phyloP scores from a whole-genome alignment of 2,329 filamentous ascomycete genomes.

The Grosmannia clavigera region DNA sequence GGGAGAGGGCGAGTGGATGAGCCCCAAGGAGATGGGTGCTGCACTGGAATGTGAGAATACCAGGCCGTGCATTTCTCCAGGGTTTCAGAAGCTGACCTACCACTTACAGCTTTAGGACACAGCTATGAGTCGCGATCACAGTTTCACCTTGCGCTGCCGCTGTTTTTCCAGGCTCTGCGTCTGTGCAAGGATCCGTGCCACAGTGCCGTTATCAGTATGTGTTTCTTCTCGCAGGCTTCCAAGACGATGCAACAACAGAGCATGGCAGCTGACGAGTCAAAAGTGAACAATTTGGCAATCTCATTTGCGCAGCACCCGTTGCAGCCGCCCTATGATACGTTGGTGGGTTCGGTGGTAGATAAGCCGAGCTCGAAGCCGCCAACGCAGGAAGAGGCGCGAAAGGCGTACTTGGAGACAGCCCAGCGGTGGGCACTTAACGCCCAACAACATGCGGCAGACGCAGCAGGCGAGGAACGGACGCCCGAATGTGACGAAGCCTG shows the following conservation, averaged over 20 bases:
- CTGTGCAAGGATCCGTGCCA: conserved; percentile 59
- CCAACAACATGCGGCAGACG: conserved; percentile 50
- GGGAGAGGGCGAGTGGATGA: conserved; percentile 61
- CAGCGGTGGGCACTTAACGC: conserved; percentile 71
- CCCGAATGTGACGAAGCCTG: conserved; percentile 77
- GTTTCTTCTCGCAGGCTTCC: not conserved
- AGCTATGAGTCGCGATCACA: conserved; percentile 63
- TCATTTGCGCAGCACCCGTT: conserved; percentile 57
- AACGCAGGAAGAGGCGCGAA: conserved; percentile 30
- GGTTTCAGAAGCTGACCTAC: conserved; percentile 14
- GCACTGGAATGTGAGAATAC: conserved; percentile 48
- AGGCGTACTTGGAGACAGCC: conserved; percentile 55
- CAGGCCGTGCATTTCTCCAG: conserved; percentile 1
- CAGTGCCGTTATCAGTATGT: conserved; percentile 61
- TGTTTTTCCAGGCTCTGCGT: conserved; percentile 75
- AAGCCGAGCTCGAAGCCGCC: not conserved
- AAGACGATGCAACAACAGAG: not conserved
- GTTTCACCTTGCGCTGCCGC: conserved; percentile 69
- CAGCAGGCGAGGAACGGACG: conserved; percentile 53
- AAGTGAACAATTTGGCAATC: conserved; percentile 70
- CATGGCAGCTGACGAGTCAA: not conserved
- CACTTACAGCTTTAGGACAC: conserved; percentile 51
- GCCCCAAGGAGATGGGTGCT: conserved; percentile 58
- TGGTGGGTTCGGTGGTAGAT: conserved; percentile 12
- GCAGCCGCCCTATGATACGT: conserved; percentile 21